Conservation (phyloP, 2,329 filamentous ascomycete species). For the Leptoxyphium fumago region DNA sequence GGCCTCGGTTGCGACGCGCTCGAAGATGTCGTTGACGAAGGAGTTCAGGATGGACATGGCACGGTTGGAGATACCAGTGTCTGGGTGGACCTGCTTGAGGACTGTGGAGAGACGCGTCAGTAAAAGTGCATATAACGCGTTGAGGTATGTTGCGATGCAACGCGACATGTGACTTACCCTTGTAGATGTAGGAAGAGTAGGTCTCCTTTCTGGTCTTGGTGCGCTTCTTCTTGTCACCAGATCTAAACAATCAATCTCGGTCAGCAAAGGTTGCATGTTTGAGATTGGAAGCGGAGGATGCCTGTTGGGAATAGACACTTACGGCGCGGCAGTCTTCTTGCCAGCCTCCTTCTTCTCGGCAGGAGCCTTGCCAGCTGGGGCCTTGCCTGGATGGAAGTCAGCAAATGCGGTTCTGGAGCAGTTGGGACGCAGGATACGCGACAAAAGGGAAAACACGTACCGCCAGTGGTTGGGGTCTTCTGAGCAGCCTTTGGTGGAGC, state of each 20-base stretch:
- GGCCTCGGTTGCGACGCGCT: slow-evolving; percentile 95
- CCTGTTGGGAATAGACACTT: slow-evolving; percentile 20
- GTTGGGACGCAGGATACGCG: neutral
- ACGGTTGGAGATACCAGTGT: slow-evolving; percentile 99
- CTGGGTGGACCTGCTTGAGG: slow-evolving; percentile 98
- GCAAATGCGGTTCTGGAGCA: slow-evolving; percentile 3
- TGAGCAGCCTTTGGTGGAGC: slow-evolving; percentile 81
- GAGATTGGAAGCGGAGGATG: neutral
- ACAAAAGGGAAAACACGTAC: neutral
- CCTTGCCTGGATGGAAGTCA: slow-evolving; percentile 89
- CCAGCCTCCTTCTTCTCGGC: slow-evolving; percentile 99
- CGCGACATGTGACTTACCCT: slow-evolving; percentile 49
- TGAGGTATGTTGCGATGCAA: slow-evolving; percentile 3
- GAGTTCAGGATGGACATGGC: slow-evolving; percentile 99
- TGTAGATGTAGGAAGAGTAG: slow-evolving; percentile 99
- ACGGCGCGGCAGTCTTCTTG: slow-evolving; percentile 91
- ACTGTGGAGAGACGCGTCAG: slow-evolving; percentile 45
- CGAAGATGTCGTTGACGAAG: slow-evolving; percentile 99
- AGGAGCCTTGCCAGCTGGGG: slow-evolving; percentile 62
- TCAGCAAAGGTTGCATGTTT: neutral
- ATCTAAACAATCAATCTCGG: neutral
- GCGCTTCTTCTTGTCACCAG: slow-evolving; percentile 98
- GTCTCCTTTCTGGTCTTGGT: slow-evolving; percentile 99
- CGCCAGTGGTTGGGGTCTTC: slow-evolving; percentile 35
- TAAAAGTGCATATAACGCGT: slow-evolving; percentile 4